Evolutionary conservation across 768 basidiomycete species (phyloP).

Genomic region (Sporobolomyces pararoseus): DNA sequence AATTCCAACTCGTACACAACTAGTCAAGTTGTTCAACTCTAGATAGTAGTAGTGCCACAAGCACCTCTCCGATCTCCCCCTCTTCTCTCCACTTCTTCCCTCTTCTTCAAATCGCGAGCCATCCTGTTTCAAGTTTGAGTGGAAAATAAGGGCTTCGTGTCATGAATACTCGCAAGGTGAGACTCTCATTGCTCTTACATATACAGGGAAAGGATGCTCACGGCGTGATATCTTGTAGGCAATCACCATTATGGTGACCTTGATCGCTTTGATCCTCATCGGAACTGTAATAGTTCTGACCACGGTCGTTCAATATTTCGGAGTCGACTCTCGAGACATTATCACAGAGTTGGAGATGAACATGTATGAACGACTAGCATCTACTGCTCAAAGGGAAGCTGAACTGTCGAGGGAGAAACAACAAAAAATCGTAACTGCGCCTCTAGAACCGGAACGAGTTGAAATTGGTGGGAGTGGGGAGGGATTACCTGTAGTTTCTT

Average conservation of each 20-base stretch:
- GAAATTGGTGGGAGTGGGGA: neutral
- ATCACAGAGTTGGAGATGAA: constrained; percentile 42
- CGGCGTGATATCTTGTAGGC: too few species aligned
- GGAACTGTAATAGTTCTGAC: constrained; percentile 89
- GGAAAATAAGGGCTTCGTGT: constrained; percentile 3
- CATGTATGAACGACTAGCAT: constrained; percentile 25
- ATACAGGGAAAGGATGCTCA: neutral
- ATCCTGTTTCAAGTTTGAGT: neutral
- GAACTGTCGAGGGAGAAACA: constrained; percentile 1
- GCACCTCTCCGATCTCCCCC: neutral
- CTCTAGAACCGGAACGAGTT: neutral
- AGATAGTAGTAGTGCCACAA: neutral
- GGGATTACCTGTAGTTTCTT: neutral
- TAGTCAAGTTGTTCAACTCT: neutral
- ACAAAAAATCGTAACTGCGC: constrained; percentile 8
- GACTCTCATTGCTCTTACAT: neutral
- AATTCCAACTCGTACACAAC: neutral
- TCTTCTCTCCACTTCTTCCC: neutral
- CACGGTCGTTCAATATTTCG: constrained; percentile 61
- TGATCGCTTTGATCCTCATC: constrained; percentile 71
- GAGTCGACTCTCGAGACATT: constrained; percentile 43
- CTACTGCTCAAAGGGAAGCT: neutral
- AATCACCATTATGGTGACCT: constrained; percentile 50
- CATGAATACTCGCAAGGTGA: constrained; percentile 24
- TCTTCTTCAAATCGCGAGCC: neutral